Evolutionary conservation across 2,329 filamentous ascomycete species (phyloP).

Genomic region (Pyrenophora seminiperda): DNA sequence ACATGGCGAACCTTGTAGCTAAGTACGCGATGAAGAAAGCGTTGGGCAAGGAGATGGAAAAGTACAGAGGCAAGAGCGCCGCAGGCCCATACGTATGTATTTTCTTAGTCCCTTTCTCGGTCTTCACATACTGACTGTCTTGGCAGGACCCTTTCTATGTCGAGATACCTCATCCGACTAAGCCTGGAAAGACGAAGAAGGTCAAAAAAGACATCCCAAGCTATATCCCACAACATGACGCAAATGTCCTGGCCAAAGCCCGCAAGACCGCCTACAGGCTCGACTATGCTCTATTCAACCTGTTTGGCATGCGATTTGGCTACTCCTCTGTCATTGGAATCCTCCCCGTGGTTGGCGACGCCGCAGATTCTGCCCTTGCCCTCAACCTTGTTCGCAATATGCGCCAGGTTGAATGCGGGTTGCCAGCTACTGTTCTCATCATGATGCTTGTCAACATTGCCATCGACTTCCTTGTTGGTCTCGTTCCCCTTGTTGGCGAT

Average conservation of each 20-base stretch:
- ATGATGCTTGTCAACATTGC: constrained; percentile 82
- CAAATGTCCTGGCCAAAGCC: constrained; percentile 79
- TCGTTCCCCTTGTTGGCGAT: constrained; percentile 79
- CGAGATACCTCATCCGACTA: constrained; percentile 73
- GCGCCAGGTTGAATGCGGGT: constrained; percentile 74
- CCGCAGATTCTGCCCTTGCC: constrained; percentile 50
- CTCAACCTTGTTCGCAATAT: constrained; percentile 76
- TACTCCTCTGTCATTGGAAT: constrained; percentile 87
- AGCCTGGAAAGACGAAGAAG: constrained; percentile 77
- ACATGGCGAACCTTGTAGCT: constrained; percentile 54
- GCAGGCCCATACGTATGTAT: constrained; percentile 49
- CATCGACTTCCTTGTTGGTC: constrained; percentile 73
- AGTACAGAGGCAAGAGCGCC: constrained; percentile 53
- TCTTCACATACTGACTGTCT: constrained; percentile 10
- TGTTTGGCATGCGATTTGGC: constrained; percentile 82
- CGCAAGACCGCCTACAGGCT: constrained; percentile 84
- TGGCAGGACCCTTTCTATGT: constrained; percentile 88
- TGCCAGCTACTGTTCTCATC: constrained; percentile 64
- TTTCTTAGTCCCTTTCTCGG: background rate
- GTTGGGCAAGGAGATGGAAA: constrained; percentile 54
- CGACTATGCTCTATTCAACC: constrained; percentile 82
- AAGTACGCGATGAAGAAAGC: constrained; percentile 59
- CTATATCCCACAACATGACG: constrained; percentile 83
- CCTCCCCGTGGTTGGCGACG: constrained; percentile 71
- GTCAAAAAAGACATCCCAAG: constrained; percentile 82